Conservation (phyloP, 768 basidiomycete genomes). For the Lactarius tabidus region DNA sequence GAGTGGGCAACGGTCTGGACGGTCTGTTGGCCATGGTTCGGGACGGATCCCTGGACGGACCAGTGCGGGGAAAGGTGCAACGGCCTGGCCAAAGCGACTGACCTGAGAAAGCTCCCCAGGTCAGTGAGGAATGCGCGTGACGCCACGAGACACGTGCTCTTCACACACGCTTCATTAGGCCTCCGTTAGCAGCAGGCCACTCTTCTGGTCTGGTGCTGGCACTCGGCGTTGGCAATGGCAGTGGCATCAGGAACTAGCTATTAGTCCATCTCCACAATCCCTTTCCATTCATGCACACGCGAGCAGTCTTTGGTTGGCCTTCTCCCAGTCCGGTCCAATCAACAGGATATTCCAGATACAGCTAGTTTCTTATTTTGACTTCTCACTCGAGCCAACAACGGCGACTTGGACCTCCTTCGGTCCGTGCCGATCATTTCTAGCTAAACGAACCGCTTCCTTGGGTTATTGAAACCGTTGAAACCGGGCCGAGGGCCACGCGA, state of each 20-base stretch:
- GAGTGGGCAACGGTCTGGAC: slow-evolving; percentile 25
- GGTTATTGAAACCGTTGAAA: slow-evolving; percentile 19
- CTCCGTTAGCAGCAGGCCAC: no score
- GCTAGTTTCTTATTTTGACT: slow-evolving; percentile 9
- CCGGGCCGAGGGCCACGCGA: slow-evolving; percentile 17
- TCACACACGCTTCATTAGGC: not conserved
- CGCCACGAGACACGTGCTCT: slow-evolving; percentile 19
- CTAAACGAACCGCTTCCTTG: slow-evolving; percentile 7
- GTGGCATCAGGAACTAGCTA: not conserved
- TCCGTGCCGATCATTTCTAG: slow-evolving; percentile 20
- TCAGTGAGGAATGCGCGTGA: slow-evolving; percentile 9
- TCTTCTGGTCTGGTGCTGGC: not conserved
- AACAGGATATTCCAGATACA: slow-evolving; percentile 3
- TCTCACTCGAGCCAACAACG: slow-evolving; percentile 9
- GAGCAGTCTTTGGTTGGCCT: not conserved
- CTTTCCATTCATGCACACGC: not conserved
- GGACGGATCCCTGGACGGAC: not conserved
- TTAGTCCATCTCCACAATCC: not conserved
- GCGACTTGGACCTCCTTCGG: slow-evolving; percentile 21
- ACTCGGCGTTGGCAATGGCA: not conserved
- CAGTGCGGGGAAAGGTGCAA: not conserved
- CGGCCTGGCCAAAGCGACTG: not conserved
- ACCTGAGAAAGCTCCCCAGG: not conserved
- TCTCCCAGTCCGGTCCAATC: not conserved
- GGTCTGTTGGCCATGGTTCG: slow-evolving; percentile 13